Evolutionary conservation across 2,329 filamentous ascomycete species (phyloP).

Genomic region (Cryphonectria japonica): DNA sequence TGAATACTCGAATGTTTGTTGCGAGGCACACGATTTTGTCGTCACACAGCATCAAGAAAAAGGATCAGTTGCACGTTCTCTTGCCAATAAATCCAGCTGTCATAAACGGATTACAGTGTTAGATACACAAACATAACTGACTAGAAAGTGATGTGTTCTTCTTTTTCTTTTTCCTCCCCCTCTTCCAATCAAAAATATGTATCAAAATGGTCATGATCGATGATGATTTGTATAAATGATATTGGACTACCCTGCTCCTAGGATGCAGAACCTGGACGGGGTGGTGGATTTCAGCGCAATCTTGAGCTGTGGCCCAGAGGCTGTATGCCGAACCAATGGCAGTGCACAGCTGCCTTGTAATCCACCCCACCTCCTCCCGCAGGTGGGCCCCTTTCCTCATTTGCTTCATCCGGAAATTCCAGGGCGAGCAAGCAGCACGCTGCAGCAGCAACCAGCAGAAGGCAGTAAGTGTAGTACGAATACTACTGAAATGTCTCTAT

Average conservation of each 20-base stretch:
- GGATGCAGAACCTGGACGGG: too few species aligned
- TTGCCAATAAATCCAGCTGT: not conserved
- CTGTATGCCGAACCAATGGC: not conserved
- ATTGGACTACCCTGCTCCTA: too few species aligned
- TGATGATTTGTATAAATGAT: not conserved
- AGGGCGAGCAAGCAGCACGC: not conserved
- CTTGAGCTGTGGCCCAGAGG: not conserved
- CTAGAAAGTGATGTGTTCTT: not conserved
- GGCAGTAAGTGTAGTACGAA: not conserved
- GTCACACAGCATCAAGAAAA: not conserved
- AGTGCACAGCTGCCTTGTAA: not conserved
- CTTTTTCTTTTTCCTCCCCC: too few species aligned
- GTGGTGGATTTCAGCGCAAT: not conserved
- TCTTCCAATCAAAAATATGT: too few species aligned
- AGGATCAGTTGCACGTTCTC: not conserved
- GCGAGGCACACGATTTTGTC: not conserved
- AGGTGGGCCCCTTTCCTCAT: not conserved
- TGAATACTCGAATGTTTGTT: too few species aligned
- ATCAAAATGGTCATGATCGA: not conserved
- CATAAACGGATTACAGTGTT: not conserved
- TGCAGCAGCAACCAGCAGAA: not conserved
- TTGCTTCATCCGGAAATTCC: slow-evolving; percentile 2
- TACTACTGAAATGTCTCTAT: not conserved
- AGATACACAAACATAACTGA: not conserved
- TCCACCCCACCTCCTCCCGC: not conserved